Conservation (phyloP, 2,329 filamentous ascomycete genomes). For the Tolypocladium sp. region DNA sequence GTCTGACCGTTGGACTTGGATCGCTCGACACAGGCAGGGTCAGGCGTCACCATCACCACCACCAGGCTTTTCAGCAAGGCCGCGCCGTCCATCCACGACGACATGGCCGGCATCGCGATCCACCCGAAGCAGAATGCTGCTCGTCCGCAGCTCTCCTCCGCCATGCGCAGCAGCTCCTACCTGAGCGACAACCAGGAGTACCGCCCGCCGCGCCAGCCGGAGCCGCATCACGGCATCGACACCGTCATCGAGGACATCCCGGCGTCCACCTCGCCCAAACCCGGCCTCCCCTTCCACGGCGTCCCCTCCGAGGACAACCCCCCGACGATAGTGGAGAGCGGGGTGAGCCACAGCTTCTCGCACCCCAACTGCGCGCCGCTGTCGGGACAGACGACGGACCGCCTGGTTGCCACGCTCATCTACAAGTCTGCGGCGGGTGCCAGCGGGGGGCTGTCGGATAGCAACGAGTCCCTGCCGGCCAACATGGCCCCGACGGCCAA, state of each 20-base stretch:
- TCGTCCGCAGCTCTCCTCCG: slow-evolving; percentile 38
- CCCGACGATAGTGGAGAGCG: slow-evolving; percentile 52
- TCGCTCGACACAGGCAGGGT: not conserved
- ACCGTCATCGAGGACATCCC: slow-evolving; percentile 51
- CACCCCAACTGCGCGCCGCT: slow-evolving; percentile 53
- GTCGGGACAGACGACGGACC: slow-evolving; percentile 36
- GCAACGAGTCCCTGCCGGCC: slow-evolving; percentile 29
- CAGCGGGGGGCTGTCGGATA: slow-evolving; percentile 13
- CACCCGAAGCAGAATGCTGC: slow-evolving; percentile 22
- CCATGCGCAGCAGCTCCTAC: slow-evolving; percentile 53
- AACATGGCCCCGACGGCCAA: slow-evolving; percentile 52
- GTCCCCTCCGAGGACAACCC: slow-evolving; percentile 51
- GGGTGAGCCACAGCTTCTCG: slow-evolving; percentile 51
- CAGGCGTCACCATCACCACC: not conserved
- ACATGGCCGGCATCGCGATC: slow-evolving; percentile 21
- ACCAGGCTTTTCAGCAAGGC: not conserved
- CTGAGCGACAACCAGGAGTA: slow-evolving; percentile 56
- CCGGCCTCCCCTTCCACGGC: slow-evolving; percentile 45
- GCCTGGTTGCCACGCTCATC: slow-evolving; percentile 54
- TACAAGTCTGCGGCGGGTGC: slow-evolving; percentile 37
- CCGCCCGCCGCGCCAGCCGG: slow-evolving; percentile 44
- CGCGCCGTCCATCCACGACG: not conserved
- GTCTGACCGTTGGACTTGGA: not conserved
- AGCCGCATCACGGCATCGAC: slow-evolving; percentile 53
- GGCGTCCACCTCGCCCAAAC: slow-evolving; percentile 27